phyloP scores from a whole-genome alignment of 2,329 filamentous ascomycete genomes.

The Colletotrichum tofieldiae region DNA sequence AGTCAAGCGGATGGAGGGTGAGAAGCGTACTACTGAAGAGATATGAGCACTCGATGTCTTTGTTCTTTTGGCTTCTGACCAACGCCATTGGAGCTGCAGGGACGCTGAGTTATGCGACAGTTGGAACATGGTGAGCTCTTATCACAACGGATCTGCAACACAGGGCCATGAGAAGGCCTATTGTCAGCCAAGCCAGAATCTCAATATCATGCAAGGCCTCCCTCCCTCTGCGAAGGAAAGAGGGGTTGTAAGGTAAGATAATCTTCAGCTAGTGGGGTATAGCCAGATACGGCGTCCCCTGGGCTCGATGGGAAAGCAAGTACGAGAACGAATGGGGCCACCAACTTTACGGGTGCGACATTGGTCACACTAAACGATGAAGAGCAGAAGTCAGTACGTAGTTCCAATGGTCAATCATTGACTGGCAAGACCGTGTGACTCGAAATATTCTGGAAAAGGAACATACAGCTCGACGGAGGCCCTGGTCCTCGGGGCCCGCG shows the following conservation, averaged over 20 bases:
- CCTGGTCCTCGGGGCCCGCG: constrained; percentile 53
- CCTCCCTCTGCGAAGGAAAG: neutral
- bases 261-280: neutral
- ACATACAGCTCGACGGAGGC: constrained; percentile 56
- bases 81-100: constrained; percentile 69
- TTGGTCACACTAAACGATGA: constrained; percentile 60
- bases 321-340: constrained; percentile 35
- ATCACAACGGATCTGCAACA: constrained; percentile 70
- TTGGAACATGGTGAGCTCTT: constrained; percentile 73
- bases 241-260: neutral
- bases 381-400: constrained; percentile 40
- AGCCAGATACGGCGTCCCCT: constrained; percentile 1
- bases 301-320: neutral
- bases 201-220: neutral
- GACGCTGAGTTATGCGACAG: constrained; percentile 67
- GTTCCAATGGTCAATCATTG: constrained; percentile 1
- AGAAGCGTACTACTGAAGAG: constrained; percentile 71
- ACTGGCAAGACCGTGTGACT: constrained; percentile 9
- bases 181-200: constrained; percentile 36
- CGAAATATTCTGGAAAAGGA: constrained; percentile 22
- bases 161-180: constrained; percentile 21
- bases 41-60: constrained; percentile 71
- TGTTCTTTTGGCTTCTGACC: constrained; percentile 70
- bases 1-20: constrained; percentile 3
- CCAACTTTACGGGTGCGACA: constrained; percentile 60